Evolutionary conservation across 1,139 yeast genomes (phyloP).

Genomic region (Tardiomyces blankii): DNA sequence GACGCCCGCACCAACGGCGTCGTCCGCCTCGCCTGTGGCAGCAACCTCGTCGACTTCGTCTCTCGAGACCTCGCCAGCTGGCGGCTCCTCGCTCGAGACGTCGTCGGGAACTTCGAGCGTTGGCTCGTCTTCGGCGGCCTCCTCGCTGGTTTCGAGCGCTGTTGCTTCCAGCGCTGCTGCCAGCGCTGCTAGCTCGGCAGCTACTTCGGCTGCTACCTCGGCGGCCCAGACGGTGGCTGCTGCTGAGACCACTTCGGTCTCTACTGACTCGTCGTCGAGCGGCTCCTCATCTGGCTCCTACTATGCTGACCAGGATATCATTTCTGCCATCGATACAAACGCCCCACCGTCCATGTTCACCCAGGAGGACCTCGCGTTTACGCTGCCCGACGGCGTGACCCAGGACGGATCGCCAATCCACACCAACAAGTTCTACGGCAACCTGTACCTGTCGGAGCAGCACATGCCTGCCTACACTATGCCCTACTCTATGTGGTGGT

Average conservation of each 20-base stretch:
- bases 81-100: slow-evolving; percentile 1
- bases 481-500: slow-evolving; percentile 55
- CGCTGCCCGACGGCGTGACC: slow-evolving; percentile 38
- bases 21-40: not conserved
- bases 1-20: not conserved
- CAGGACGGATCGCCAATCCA: slow-evolving; percentile 35
- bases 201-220: slow-evolving; percentile 5
- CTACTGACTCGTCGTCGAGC: slow-evolving; percentile 7
- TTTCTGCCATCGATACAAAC: slow-evolving; percentile 37
- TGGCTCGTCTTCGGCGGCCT: not conserved
- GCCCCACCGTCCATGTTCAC: slow-evolving; percentile 42
- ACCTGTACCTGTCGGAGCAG: slow-evolving; percentile 48
- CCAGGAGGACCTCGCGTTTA: slow-evolving; percentile 35
- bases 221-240: slow-evolving; percentile 6
- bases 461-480: slow-evolving; percentile 37
- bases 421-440: slow-evolving; percentile 80
- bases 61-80: slow-evolving; percentile 3
- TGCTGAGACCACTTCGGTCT: slow-evolving; percentile 4
- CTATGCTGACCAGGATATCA: slow-evolving; percentile 31
- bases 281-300: slow-evolving; percentile 9
- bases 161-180: slow-evolving; percentile 4
- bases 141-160: not conserved
- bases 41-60: too few species aligned
- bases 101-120: slow-evolving; percentile 1
- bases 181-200: slow-evolving; percentile 4